These are phyloP conservation scores for Salinomyces thailandicus DNA, from an alignment of 2,329 filamentous ascomycete species.

Conservation along the genomic window DNA sequence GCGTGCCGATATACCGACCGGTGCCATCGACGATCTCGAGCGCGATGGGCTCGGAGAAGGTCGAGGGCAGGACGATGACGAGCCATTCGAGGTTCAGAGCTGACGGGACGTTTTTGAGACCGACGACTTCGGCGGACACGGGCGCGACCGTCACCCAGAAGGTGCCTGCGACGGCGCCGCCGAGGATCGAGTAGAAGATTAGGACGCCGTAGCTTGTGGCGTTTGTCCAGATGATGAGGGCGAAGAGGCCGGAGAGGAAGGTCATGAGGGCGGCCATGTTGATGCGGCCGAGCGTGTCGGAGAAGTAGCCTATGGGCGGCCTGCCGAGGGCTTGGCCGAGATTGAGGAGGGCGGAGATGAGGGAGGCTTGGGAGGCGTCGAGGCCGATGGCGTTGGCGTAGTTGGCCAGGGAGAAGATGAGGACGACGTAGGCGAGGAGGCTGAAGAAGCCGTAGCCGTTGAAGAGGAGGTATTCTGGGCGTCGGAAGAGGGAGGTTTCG, in stretches of 20 bases:
- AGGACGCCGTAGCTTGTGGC: conserved; percentile 57
- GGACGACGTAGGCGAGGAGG: conserved; percentile 62
- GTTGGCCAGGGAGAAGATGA: conserved; percentile 67
- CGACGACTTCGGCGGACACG: conserved; percentile 63
- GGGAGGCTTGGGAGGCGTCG: conserved; percentile 53
- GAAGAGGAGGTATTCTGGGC: conserved; percentile 53
- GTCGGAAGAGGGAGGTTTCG: conserved; percentile 51
- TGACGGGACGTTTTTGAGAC: conserved; percentile 56
- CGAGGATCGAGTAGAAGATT: conserved; percentile 59
- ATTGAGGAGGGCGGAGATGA: conserved; percentile 65
- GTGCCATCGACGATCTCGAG: conserved; percentile 42
- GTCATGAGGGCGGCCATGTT: conserved; percentile 61
- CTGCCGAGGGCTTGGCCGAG: conserved; percentile 56
- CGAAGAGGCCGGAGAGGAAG: conserved; percentile 52
- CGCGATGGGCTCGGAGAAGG: conserved; percentile 49
- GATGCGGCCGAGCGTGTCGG: conserved; percentile 58
- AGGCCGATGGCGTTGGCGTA: conserved; percentile 62
- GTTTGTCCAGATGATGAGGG: conserved; percentile 63
- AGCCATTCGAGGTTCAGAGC: conserved; percentile 64
- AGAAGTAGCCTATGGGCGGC: conserved; percentile 61
- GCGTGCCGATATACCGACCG: conserved; percentile 46
- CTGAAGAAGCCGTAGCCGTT: conserved; percentile 59
- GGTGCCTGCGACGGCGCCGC: conserved; percentile 57
- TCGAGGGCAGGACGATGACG: conserved; percentile 57
- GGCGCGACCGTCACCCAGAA: conserved; percentile 58